A percentile compares a stretch with the other conserved stretches of the same genome.
Conservation (phyloP, 129 eudicot species). For the Chrysanthemum seticuspe region DNA sequence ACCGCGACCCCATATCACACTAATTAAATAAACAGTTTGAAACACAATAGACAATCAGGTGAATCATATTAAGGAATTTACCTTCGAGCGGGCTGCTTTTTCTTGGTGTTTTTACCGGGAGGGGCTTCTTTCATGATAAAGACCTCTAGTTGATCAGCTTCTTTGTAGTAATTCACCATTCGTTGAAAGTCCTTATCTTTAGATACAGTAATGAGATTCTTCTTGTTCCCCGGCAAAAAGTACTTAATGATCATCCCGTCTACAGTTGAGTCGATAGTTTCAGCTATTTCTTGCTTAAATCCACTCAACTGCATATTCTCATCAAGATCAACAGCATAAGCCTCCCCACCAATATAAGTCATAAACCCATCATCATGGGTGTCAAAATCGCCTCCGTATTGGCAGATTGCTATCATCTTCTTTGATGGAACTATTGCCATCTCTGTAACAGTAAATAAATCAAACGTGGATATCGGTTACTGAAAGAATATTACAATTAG, state of each 20-base stretch:
- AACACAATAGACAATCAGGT: neutral
- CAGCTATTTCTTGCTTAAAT: constrained; percentile 46
- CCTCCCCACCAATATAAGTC: constrained; percentile 42
- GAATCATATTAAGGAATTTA: constrained; percentile 14
- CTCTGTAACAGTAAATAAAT: constrained; percentile 11
- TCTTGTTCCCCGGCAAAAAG: constrained; percentile 33
- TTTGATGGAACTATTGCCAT: constrained; percentile 37
- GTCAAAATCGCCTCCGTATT: constrained; percentile 43
- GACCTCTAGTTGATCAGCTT: constrained; percentile 44
- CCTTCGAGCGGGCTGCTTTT: constrained; percentile 46
- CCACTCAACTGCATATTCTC: constrained; percentile 36
- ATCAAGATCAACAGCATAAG: constrained; percentile 49
- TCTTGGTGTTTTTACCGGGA: constrained; percentile 36
- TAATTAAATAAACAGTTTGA: neutral
- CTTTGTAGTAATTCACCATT: constrained; percentile 46
- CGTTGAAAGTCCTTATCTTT: constrained; percentile 45
- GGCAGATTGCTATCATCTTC: constrained; percentile 50
- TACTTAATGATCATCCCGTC: constrained; percentile 45
- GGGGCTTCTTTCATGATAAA: constrained; percentile 44
- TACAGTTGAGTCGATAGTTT: constrained; percentile 40
- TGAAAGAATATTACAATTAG: neutral
- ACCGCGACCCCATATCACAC: no score
- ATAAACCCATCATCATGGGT: constrained; percentile 38
- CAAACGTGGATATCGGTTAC: constrained; percentile 10
- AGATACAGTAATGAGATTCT: no score